Base-by-base conservation (phyloP, 2,329 filamentous ascomycete genomes). In the Stagonosporopsis chrysanthemi region DNA sequence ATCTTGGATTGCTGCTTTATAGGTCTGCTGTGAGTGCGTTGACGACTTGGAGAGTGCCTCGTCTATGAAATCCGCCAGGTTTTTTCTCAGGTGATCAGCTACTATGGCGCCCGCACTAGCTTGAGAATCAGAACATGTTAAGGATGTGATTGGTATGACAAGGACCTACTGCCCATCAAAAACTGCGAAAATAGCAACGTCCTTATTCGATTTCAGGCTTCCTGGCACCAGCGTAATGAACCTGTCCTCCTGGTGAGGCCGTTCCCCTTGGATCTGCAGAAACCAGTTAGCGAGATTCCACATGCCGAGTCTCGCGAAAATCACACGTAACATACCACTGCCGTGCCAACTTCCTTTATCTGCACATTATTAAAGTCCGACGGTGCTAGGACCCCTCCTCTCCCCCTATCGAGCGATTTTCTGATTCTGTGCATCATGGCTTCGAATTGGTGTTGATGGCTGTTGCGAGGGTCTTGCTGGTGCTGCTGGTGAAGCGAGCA, bases 101-200 rank as follows among this genome's bases (percentile, higher is more conserved):
- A 67, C 66, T 11, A 57, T 60, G 55, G 65, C 59, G 6, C 63
- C 62, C 19, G 65, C 67, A 52, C 67, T 70, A 46, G 24, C 14
- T 29, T 22, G 15, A 22, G 4, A 4, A 38, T 67, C 40, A 64
- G 47, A 35, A 1, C n/a, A 19, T 11, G 36, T 7, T n/a, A 35
- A 7, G 8, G 6, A 7, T 4, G 5, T 11, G 4, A 6, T 14
- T 12, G 35, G 7, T 5, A 15, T 14, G 14, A n/a, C 5, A 12
- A 19, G 12, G 17, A 53, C 66, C 31, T 64, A 70, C 67, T 70
- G 67, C 31, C 67, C 67, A 48, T 70, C 67, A 35, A 65, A 66
- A 1, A 70, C 65, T 12, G 61, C 67, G 33, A 62, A 70, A 11
- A 70, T 40, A 7, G 64, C 66, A 33, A 70, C 52, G 11, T 68